Conservation (phyloP, 164 flowering plant species). For the Magnolia kwangsiensis region DNA sequence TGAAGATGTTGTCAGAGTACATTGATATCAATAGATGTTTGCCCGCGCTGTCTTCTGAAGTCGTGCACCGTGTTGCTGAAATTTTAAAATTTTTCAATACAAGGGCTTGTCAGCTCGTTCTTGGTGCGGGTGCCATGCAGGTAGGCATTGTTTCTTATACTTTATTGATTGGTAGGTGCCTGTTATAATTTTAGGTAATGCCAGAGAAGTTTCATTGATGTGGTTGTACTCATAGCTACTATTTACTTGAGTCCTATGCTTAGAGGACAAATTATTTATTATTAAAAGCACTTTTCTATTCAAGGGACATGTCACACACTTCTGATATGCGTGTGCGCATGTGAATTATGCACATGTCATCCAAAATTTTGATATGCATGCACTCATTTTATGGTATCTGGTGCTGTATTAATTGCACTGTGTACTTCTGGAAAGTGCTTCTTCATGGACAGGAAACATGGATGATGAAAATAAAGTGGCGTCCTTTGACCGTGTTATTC, state of each 20-base stretch:
- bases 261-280: neutral
- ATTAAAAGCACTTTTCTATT: neutral
- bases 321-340: neutral
- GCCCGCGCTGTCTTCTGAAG: slow-evolving; percentile 76
- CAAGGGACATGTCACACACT: no score
- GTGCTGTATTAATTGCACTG: neutral
- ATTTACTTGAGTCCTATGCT: no score
- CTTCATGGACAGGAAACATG: neutral
- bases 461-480: neutral
- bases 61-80: slow-evolving; percentile 90
- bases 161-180: neutral
- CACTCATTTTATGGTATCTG: neutral
- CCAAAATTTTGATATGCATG: neutral
- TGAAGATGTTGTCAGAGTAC: slow-evolving; percentile 98
- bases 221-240: no score
- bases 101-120: slow-evolving; percentile 90
- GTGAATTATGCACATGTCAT: no score
- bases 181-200: no score
- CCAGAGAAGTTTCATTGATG: no score
- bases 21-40: slow-evolving; percentile 75
- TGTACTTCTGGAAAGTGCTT: neutral
- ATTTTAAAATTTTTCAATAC: slow-evolving; percentile 85
- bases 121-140: slow-evolving; percentile 99
- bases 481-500: no score
- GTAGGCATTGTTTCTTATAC: slow-evolving; percentile 23